Evolutionary conservation across 768 basidiomycete species (phyloP), one percentile per base, ranked within the genome.

Genomic region (Amanita brunnescens): DNA sequence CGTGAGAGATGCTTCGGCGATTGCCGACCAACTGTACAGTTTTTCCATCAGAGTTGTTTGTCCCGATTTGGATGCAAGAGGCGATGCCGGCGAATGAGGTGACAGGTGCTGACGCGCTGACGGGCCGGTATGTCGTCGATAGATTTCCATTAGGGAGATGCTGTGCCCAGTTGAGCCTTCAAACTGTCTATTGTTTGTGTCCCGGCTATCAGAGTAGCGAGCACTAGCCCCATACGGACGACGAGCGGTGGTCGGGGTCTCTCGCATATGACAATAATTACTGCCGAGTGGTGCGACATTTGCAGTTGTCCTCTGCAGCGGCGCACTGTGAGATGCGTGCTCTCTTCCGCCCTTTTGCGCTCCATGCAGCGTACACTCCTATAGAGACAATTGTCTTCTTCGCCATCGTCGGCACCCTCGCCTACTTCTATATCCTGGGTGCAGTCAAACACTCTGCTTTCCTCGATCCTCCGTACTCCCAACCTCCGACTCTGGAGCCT

Each of bases 371-470:
- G 13, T 81, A 81, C 64, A 82, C 74, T 4, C 88, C 88, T 44
- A 88, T 91, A 56, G 94, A 97, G 62, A 87, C 87, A 6, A 91
- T 96, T 56, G 92, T 96, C 51, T 80, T 83, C 64, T 87, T 91
- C 72, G 90, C 84, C 65, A 81, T 93, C 61, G 65, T 94, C 54
- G 87, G 88, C 18, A 98, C 96, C 0, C 78, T 98, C 47, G 87
- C 91, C 42, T 98, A 98, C 67, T 96, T 98, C 66, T 92, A 95
- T 61, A 77, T 96, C 58, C 79, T 99, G 54, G 80, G 80, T 51
- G 87, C 88, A 47, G 87, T 98, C 62, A 93, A 94, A 60, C 83
- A 92, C 60, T 91, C 87, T 0, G 76, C 87, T 20, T 85, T 92
- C 67, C 78, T 92, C 49, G 80, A 81, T 1, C 73, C 85, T 0